Conservation (phyloP, 768 basidiomycete genomes). For the Boletus speciosus region DNA sequence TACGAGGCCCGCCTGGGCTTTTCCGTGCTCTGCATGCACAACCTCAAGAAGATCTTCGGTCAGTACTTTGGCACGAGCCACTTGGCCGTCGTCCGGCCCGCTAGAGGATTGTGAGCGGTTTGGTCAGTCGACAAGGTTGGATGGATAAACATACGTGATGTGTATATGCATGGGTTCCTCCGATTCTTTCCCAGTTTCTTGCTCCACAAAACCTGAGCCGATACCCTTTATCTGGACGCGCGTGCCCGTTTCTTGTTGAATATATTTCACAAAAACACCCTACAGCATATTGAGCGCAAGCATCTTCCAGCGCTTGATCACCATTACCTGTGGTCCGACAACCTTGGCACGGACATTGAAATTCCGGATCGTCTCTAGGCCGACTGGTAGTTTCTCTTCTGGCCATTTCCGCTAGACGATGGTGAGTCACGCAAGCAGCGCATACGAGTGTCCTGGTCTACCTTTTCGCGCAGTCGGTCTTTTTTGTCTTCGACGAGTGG, state of each 20-base stretch:
- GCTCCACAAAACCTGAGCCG: conserved; percentile 93
- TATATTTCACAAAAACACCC: conserved; percentile 98
- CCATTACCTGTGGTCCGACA: conserved; percentile 83
- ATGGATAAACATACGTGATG: conserved; percentile 61
- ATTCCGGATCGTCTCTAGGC: conserved; percentile 86
- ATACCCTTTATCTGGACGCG: conserved; percentile 96
- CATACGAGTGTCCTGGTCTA: conserved; percentile 22
- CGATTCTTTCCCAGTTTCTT: conserved; percentile 82
- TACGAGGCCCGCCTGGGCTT: conserved; percentile 59
- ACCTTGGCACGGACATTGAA: conserved; percentile 98
- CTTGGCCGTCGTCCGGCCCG: conserved; percentile 85
- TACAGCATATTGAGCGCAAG: not conserved
- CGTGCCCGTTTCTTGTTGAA: conserved; percentile 93
- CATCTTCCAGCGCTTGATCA: not conserved
- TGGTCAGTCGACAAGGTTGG: conserved; percentile 16
- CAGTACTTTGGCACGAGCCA: conserved; percentile 80
- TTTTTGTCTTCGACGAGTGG: conserved; percentile 79
- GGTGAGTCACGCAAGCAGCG: conserved; percentile 6
- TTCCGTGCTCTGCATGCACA: conserved; percentile 83
- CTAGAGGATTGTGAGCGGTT: conserved; percentile 10
- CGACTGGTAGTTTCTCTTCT: conserved; percentile 90
- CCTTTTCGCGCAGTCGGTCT: conserved; percentile 64
- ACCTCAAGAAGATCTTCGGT: conserved; percentile 89
- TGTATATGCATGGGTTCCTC: conserved; percentile 92
- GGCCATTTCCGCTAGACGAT: conserved; percentile 86